These are phyloP conservation scores for Petunia hybrid DNA, from an alignment of 305 asterid genomes.

Conservation along the genomic window DNA sequence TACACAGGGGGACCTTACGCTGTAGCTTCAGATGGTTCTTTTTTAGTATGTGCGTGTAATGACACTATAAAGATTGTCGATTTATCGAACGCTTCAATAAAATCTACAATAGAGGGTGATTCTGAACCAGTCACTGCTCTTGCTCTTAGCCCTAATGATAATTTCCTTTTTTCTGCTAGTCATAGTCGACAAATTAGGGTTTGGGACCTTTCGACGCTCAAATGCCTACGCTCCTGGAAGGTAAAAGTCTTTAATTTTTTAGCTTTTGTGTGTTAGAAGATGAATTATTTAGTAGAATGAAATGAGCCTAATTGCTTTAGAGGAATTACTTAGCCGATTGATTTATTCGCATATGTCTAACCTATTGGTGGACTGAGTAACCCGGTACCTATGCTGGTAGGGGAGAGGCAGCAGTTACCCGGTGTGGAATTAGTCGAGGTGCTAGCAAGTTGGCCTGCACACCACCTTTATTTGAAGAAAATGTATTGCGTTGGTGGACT, in stretches of 20 bases:
- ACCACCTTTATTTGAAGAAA: background rate
- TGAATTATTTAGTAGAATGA: background rate
- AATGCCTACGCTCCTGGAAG: conserved; percentile 97
- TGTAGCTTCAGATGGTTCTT: conserved; percentile 82
- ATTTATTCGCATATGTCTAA: too few relatives aligned
- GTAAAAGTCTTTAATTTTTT: conserved; percentile 41
- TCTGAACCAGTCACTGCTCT: conserved; percentile 87
- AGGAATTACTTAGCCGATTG: background rate
- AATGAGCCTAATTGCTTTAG: background rate
- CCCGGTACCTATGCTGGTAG: too few relatives aligned
- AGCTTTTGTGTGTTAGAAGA: background rate
- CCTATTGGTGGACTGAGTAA: too few relatives aligned
- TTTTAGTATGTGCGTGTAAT: conserved; percentile 82
- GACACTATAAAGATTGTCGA: conserved; percentile 76
- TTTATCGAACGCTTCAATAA: conserved; percentile 74
- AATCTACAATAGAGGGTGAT: conserved; percentile 88
- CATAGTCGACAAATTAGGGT: conserved; percentile 95
- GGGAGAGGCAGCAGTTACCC: too few relatives aligned
- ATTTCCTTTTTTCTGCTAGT: conserved; percentile 78
- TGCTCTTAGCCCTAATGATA: conserved; percentile 65
- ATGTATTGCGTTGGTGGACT: background rate
- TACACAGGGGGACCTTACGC: conserved; percentile 90
- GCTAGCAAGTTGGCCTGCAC: too few relatives aligned
- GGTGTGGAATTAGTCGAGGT: too few relatives aligned
- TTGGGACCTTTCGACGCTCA: conserved; percentile 83